Conservation (phyloP, 345 rosid species). For the Geranium rotundifolium region DNA sequence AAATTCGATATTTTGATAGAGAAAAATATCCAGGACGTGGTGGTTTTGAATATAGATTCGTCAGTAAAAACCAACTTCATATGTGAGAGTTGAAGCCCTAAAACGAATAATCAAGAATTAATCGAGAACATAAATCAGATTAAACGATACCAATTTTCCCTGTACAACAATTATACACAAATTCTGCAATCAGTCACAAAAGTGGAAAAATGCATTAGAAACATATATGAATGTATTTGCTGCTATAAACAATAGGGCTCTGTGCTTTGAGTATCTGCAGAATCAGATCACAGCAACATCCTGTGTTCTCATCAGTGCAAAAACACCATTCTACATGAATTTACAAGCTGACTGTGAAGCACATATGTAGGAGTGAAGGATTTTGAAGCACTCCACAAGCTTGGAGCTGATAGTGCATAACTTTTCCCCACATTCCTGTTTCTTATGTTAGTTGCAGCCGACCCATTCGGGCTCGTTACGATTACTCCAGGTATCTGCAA, state of each 20-base stretch:
- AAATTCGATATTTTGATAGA: too few species aligned
- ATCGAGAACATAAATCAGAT: too few species aligned
- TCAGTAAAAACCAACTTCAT: too few species aligned
- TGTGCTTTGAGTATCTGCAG: too few species aligned
- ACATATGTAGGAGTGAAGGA: slow-evolving; percentile 13
- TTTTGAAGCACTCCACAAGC: slow-evolving; percentile 12
- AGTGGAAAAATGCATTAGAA: neutral
- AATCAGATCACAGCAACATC: neutral
- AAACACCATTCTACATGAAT: slow-evolving; percentile 15
- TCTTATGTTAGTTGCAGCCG: slow-evolving; percentile 17
- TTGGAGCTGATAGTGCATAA: slow-evolving; percentile 12
- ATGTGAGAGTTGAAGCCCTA: too few species aligned
- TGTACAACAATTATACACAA: neutral
- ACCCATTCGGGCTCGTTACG: slow-evolving; percentile 15
- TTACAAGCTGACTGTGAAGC: slow-evolving; percentile 8
- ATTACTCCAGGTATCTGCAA: slow-evolving; percentile 23
- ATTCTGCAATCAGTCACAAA: neutral
- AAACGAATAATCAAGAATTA: too few species aligned
- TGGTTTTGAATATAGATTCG: too few species aligned
- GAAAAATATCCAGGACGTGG: too few species aligned
- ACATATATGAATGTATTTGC: neutral
- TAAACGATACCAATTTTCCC: too few species aligned
- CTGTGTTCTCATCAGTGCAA: slow-evolving; percentile 7
- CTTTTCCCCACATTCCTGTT: slow-evolving; percentile 21
- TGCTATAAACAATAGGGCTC: neutral